Evolutionary conservation across 352 stramenopile species (phyloP).

Genomic region (Phytophthora pisi): DNA sequence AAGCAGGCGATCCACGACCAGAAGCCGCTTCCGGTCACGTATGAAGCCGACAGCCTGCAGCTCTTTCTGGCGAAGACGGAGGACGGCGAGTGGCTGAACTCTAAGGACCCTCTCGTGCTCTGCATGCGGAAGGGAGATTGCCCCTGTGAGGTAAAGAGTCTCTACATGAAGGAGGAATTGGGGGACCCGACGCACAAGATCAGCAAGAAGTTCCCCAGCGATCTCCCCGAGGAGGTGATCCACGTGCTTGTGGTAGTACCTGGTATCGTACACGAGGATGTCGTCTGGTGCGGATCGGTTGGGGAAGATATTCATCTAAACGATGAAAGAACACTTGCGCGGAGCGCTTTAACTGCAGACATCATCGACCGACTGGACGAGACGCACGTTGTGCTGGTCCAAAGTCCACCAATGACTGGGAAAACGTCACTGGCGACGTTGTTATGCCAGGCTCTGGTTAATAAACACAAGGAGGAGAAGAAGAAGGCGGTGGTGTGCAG

Average conservation of each 20-base stretch:
- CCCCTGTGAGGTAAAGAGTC: too few species aligned
- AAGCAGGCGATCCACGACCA: not conserved
- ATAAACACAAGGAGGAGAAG: not conserved
- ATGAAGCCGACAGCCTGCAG: not conserved
- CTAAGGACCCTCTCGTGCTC: not conserved
- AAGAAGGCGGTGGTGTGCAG: not conserved
- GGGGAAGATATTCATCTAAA: not conserved
- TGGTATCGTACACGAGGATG: not conserved
- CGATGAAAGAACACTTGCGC: not conserved
- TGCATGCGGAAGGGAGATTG: too few species aligned
- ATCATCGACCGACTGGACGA: not conserved
- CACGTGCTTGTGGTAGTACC: too few species aligned
- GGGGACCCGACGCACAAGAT: not conserved
- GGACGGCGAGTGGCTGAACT: not conserved
- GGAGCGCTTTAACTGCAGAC: not conserved
- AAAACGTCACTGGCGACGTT: not conserved
- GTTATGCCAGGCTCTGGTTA: not conserved
- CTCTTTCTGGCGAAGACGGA: not conserved
- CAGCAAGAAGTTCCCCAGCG: not conserved
- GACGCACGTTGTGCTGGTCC: not conserved
- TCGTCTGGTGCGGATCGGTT: not conserved
- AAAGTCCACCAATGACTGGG: constrained; percentile 1
- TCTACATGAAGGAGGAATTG: too few species aligned
- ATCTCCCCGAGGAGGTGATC: too few species aligned
- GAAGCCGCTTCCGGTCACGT: not conserved